Conservation (phyloP, 257 asterid species). For the Solanum chmielewskii region DNA sequence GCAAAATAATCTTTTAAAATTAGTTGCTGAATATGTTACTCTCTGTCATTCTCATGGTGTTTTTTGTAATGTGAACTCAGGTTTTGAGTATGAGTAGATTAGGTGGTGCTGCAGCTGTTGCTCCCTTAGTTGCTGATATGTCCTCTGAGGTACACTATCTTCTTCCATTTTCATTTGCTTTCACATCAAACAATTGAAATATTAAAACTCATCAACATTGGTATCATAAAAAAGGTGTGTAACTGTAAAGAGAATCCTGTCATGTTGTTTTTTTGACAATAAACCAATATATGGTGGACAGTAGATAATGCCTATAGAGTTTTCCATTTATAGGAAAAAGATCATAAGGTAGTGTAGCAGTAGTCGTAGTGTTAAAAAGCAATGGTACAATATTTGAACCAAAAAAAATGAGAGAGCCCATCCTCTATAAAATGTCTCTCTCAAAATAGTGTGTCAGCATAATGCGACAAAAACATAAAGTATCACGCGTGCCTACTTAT, state of each 20-base stretch:
- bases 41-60: not conserved
- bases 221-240: not conserved
- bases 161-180: not conserved
- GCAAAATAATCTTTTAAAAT: conserved; percentile 9
- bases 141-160: conserved; percentile 54
- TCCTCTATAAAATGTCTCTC: conserved; percentile 7
- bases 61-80: conserved; percentile 17
- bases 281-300: not conserved
- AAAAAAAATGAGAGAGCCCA: conserved; percentile 13
- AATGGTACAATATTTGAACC: not conserved
- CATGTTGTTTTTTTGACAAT: not conserved
- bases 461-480: conserved; percentile 60
- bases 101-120: conserved; percentile 83
- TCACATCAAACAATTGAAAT: not conserved
- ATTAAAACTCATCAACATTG: not conserved
- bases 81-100: conserved; percentile 91
- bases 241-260: not conserved
- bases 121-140: conserved; percentile 57
- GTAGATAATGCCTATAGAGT: not conserved
- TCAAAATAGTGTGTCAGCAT: conserved; percentile 19
- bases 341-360: not conserved
- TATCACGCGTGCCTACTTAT: conserved; percentile 65
- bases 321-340: not conserved
- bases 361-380: not conserved
- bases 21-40: too few relatives aligned